Evolutionary conservation across 768 basidiomycete species (phyloP).

Genomic region (Daedalea quercina): DNA sequence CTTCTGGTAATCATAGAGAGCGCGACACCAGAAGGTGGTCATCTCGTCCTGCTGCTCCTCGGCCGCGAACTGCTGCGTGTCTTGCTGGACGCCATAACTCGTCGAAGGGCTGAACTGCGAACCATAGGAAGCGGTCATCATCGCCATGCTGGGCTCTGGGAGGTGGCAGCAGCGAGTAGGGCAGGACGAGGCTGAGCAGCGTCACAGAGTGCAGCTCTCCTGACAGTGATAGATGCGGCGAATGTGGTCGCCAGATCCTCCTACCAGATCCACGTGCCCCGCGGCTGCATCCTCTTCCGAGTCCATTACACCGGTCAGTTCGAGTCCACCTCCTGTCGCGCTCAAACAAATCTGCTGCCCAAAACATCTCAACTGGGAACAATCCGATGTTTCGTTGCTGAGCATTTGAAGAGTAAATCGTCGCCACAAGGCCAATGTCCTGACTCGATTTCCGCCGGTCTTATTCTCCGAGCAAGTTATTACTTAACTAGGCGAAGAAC

Average conservation of each 20-base stretch:
- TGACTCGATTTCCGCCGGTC: too few species aligned
- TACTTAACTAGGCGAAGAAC: too few species aligned
- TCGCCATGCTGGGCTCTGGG: slow-evolving; percentile 8
- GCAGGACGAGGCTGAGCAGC: slow-evolving; percentile 1
- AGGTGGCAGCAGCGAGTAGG: not conserved
- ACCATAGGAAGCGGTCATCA: slow-evolving; percentile 13
- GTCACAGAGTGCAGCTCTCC: not conserved
- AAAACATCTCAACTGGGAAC: too few species aligned
- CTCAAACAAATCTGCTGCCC: too few species aligned
- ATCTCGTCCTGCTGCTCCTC: slow-evolving; percentile 48
- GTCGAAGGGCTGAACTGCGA: slow-evolving; percentile 9
- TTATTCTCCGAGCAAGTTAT: too few species aligned
- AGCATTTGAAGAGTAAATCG: too few species aligned
- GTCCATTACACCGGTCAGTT: too few species aligned
- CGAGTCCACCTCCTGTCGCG: too few species aligned
- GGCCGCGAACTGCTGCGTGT: not conserved
- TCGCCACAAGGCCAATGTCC: too few species aligned
- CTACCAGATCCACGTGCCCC: not conserved
- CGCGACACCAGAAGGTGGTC: slow-evolving; percentile 80
- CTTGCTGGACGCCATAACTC: slow-evolving; percentile 6
- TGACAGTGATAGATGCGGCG: slow-evolving; percentile 6
- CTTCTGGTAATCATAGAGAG: slow-evolving; percentile 88
- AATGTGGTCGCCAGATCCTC: not conserved
- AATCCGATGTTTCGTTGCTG: too few species aligned
- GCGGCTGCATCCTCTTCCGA: too few species aligned